Evolutionary conservation across 106 monocot species (phyloP).

Genomic region (Acanthochlamys bracteata): DNA sequence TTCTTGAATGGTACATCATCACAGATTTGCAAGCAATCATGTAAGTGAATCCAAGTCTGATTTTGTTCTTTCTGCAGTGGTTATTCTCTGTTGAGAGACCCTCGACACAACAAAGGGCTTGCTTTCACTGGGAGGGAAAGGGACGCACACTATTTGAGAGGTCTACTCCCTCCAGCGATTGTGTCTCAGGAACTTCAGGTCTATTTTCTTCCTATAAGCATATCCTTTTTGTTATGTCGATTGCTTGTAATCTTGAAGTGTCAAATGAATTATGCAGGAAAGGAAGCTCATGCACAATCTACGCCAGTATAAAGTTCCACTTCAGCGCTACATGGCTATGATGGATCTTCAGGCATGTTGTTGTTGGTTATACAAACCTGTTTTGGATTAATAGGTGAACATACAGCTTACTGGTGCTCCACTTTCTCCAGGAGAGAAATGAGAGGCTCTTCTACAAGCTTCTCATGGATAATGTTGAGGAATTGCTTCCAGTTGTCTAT

Average conservation of each 20-base stretch:
- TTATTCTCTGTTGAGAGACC: constrained; percentile 75
- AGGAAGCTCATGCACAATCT: constrained; percentile 77
- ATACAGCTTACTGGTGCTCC: not conserved
- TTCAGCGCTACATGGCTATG: constrained; percentile 78
- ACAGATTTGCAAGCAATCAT: no score
- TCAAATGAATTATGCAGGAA: constrained; percentile 25
- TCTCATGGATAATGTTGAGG: constrained; percentile 86
- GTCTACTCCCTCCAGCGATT: constrained; percentile 63
- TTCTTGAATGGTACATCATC: no score
- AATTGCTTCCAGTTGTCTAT: constrained; percentile 83
- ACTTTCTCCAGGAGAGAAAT: constrained; percentile 59
- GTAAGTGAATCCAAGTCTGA: no score
- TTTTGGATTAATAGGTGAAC: not conserved
- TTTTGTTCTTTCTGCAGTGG: constrained; percentile 35
- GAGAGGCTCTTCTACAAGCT: constrained; percentile 96
- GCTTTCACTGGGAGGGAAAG: constrained; percentile 80
- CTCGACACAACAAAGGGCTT: constrained; percentile 86
- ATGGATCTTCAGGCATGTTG: constrained; percentile 78
- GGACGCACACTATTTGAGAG: constrained; percentile 79
- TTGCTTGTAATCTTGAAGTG: no score
- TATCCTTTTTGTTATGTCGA: no score
- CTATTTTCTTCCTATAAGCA: no score
- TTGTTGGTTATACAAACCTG: not conserved
- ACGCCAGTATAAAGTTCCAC: constrained; percentile 67
- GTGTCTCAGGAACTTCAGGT: constrained; percentile 70